These are phyloP conservation scores for Actinomucor elegans DNA, from an alignment of 371 early-diverging fungal species.

Conservation along the genomic window DNA sequence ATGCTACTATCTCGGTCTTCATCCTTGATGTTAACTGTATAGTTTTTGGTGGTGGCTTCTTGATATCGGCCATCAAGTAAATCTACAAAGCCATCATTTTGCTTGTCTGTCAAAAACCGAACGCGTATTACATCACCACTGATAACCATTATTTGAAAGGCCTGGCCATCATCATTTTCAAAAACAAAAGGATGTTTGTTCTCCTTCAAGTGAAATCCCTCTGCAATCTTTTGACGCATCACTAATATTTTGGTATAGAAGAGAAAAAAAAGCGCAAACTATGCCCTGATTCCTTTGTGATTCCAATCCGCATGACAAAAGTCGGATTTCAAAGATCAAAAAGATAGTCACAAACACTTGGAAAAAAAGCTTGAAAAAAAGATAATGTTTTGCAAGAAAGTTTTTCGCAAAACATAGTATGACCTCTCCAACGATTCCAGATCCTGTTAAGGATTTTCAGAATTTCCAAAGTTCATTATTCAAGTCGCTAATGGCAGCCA, in stretches of 20 bases:
- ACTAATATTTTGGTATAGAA: background rate
- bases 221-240: conserved; percentile 37
- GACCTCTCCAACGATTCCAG: conserved; percentile 17
- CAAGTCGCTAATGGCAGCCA: conserved; percentile 60
- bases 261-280: background rate
- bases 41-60: too few species aligned
- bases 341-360: background rate
- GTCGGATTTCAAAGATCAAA: background rate
- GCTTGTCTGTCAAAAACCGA: conserved; percentile 3
- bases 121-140: conserved; percentile 22
- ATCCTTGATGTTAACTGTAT: background rate
- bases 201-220: conserved; percentile 22
- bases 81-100: background rate
- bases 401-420: background rate
- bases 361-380: background rate
- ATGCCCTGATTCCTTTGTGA: too few species aligned
- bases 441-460: conserved; percentile 56
- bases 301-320: too few species aligned
- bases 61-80: background rate
- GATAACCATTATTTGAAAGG: conserved; percentile 17
- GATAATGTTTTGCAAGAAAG: background rate
- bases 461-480: conserved; percentile 57
- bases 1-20: background rate
- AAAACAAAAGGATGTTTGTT: conserved; percentile 27
- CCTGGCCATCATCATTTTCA: conserved; percentile 23